Evolutionary conservation across 31 red algal species (phyloP).

Genomic region (Odonthalia washingtoniensis): DNA sequence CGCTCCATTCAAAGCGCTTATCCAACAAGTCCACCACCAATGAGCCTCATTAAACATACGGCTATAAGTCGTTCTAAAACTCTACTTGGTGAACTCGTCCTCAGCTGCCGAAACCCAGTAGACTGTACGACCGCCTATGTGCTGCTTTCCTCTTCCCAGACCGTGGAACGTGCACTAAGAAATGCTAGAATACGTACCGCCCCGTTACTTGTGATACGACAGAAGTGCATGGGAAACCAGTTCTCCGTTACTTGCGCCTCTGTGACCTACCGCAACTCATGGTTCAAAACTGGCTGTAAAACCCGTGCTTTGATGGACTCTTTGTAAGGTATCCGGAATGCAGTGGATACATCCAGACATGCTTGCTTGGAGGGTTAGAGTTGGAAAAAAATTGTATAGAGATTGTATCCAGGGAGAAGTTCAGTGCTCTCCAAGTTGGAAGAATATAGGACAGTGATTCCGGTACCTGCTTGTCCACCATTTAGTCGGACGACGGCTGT

Average conservation of each 20-base stretch:
- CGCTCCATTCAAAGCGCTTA: not conserved
- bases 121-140: not conserved
- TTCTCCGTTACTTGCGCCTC: not conserved
- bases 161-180: not conserved
- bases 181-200: conserved; percentile 3
- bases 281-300: not conserved
- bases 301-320: not conserved
- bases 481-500: too few relatives aligned
- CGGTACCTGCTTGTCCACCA: not conserved
- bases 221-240: too few relatives aligned
- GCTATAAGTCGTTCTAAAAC: not conserved
- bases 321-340: not conserved
- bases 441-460: not conserved
- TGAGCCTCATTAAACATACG: not conserved
- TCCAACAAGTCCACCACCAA: not conserved
- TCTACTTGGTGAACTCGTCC: not conserved
- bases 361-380: not conserved
- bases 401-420: not conserved
- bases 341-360: not conserved
- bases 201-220: not conserved
- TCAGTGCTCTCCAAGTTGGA: not conserved
- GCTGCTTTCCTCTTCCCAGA: not conserved
- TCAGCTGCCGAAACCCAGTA: not conserved
- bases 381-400: not conserved
- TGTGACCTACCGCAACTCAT: not conserved